Base-by-base conservation (phyloP, 2,329 filamentous ascomycete species). In the Trichoderma endophyticum region DNA sequence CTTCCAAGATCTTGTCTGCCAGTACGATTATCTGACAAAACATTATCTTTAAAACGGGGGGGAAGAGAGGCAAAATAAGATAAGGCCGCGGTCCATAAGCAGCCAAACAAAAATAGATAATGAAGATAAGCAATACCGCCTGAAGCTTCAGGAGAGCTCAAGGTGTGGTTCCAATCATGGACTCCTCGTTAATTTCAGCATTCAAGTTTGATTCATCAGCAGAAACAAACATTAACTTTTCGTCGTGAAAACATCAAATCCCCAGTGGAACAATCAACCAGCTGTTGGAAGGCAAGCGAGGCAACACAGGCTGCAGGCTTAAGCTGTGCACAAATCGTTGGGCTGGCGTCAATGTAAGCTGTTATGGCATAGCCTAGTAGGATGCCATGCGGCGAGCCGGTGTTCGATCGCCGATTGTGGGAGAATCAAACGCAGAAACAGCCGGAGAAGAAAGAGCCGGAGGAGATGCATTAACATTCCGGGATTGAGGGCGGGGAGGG, bases 301-400 rank as follows among this genome's bases (percentile, higher is more conserved):
- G 11, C n/a, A 36, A 66, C 14, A 28, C 9, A 30, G 15, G 26
- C 39, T 14, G 39, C 57, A 62, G 51, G 56, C 39, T 36, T 36
- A 15, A 43, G 43, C 26, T 34, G n/a, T 30, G 15, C 18, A 34
- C 32, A 18, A 59, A 48, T 21, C 24, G 32, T 32, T 6, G 7
- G 36, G n/a, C 32, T 15, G 34, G 66, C 9, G 12, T 8, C 34
- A 54, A 26, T 57, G 24, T 26, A 32, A 7, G 39, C 36, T 30
- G 30, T n/a, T 9, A 34, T 15, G 30, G 28, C 15, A 21, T 32
- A 51, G 36, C 62, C 86, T 82, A 91, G 79, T 90, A 91, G 12
- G 90, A 91, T 66, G 86, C 89, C 87, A 91, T 89, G 67, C 90
- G 88, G 77, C 89, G 86, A 75, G 86, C 83, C 76, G 86, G 84